Evolutionary conservation across 495 filamentous ascomycete genomes (phyloP), one percentile per base, ranked within the genome.

Genomic region (Hypoxylon subgilvum): DNA sequence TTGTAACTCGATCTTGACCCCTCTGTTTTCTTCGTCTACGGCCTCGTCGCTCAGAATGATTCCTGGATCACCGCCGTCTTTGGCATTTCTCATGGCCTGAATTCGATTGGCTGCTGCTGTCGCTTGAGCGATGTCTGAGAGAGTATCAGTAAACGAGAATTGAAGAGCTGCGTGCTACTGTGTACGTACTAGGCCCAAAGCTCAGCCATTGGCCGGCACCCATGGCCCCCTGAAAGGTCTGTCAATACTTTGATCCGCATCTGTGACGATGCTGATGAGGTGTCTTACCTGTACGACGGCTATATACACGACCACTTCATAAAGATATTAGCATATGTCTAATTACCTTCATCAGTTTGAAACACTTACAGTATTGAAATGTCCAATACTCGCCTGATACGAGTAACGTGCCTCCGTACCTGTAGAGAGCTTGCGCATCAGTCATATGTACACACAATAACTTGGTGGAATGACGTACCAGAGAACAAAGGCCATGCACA

Each of bases 71-170:
- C 70, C 59, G 5, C 45, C 54, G 6, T 66, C 54, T 18, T 66
- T 68, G 6, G 57, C 65, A 14, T 45, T 42, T 34, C 76, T 69
- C 74, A 77, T 76, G 9, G 71, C 74, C 19, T 85, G 66, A 14
- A 86, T 85, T 3, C 82, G 72, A 32, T 78, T 79, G 6, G 80
- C 82, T 8, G 84, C 79, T 4, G 82, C 78, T 5, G 71, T 77
- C 1, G 82, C 84, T 53, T 85, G 80, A 3, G 84, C 82, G 19
- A 85, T 79, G 49, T 86, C 76, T 78, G 25, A 7, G 2, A 13
- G 23, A 14, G 12, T 32, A 25, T 54, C 36, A 61, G 30, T 2
- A 12, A 10, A 48, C 13, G 8, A 10, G 14, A 13, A 40, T 40
- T 21, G 47, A 30, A 40, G n/a, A 27, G 39, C 12, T 36, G 6